These are phyloP conservation scores for Eragrostis tef DNA, from an alignment of 202 grass and related monocot genomes.

Conservation along the genomic window DNA sequence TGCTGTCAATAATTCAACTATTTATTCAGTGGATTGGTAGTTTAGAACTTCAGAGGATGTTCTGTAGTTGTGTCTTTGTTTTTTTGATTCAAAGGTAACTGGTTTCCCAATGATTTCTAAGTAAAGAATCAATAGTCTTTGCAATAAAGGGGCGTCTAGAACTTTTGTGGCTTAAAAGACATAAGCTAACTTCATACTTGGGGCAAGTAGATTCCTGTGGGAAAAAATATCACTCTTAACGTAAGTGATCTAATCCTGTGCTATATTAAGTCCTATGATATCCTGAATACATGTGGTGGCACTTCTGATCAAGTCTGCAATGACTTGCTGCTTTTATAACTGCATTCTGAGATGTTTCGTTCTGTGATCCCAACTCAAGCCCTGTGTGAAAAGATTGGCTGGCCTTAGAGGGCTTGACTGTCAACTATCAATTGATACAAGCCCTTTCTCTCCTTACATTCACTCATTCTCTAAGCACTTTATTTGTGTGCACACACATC, in stretches of 20 bases:
- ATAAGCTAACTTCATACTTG: conserved; percentile 39
- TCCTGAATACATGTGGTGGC: neutral
- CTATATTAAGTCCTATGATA: neutral
- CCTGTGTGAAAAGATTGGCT: neutral
- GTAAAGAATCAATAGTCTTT: conserved; percentile 40
- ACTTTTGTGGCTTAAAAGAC: conserved; percentile 23
- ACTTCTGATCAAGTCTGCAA: conserved; percentile 6
- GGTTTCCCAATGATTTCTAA: conserved; percentile 15
- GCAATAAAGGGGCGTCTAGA: conserved; percentile 38
- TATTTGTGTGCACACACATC: neutral
- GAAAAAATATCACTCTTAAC: neutral
- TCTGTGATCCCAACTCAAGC: neutral
- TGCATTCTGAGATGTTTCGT: neutral
- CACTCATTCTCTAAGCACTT: conserved; percentile 9
- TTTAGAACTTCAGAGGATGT: neutral
- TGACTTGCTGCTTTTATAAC: too few relatives aligned
- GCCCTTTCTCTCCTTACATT: conserved; percentile 19
- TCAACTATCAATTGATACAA: conserved; percentile 19
- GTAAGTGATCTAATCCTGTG: conserved; percentile 6
- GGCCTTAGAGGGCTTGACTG: conserved; percentile 15
- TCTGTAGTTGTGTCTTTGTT: conserved; percentile 1
- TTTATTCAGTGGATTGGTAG: neutral
- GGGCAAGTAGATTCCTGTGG: conserved; percentile 14
- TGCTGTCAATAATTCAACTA: neutral
- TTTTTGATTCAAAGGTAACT: conserved; percentile 15